phyloP scores from a whole-genome alignment of 2,329 filamentous ascomycete species.

The Xylaria sp. region DNA sequence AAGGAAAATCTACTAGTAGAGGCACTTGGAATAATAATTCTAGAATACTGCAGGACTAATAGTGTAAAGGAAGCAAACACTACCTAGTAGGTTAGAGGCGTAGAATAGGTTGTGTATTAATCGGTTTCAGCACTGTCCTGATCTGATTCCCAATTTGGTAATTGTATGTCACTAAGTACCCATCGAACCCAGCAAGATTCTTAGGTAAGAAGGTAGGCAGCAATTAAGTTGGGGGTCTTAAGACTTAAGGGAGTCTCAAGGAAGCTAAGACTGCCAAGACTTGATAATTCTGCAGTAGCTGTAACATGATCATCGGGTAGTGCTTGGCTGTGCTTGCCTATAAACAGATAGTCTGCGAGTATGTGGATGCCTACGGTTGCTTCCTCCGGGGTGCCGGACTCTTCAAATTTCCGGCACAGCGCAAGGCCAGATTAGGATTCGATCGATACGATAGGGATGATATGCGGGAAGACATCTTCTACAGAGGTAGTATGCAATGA shows the following conservation, averaged over 20 bases:
- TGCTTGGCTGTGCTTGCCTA: not conserved
- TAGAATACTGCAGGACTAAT: too few relatives aligned
- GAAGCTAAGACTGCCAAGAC: not conserved
- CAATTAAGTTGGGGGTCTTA: not conserved
- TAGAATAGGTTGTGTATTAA: not conserved
- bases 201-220: not conserved
- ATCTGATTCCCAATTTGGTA: slow-evolving; percentile 12
- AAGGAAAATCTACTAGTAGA: not conserved
- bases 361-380: not conserved
- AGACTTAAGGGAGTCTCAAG: not conserved
- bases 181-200: not conserved
- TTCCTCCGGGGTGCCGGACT: slow-evolving; percentile 13
- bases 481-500: too few relatives aligned
- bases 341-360: not conserved
- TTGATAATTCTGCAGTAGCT: not conserved
- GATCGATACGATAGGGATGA: too few relatives aligned
- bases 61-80: not conserved
- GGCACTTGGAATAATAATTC: not conserved
- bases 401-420: slow-evolving; percentile 4
- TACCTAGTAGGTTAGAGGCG: slow-evolving; percentile 14
- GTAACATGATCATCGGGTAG: not conserved
- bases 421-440: too few relatives aligned
- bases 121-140: not conserved
- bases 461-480: too few relatives aligned
- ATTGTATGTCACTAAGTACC: slow-evolving; percentile 7